Base-by-base conservation (phyloP, 2,329 filamentous ascomycete species). In the Talaromyces sp. region DNA sequence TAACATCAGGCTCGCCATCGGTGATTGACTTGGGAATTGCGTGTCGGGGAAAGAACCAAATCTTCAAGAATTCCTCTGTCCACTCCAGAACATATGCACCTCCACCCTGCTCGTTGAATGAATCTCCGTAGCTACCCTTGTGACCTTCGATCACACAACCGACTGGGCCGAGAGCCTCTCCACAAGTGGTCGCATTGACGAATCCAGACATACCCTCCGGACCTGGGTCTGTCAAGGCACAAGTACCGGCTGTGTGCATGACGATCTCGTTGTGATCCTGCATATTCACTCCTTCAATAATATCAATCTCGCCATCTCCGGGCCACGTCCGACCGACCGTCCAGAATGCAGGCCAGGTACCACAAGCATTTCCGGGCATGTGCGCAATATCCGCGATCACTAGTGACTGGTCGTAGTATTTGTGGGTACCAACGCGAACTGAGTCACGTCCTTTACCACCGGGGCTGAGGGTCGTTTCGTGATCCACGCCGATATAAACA, bases 341-440 rank as follows among this genome's bases (percentile, higher is more conserved):
- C 77, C 77, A 79, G 53, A 77, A 78, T 7, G 77, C 77, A 2
- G 80, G 79, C 80, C 80, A 82, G 27, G 73, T 77, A 42, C 76
- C 80, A 52, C 80, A 82, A 40, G 73, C 70, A 40, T 70, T 70
- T 10, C 70, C 72, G 2, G 78, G 78, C 70, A 79, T 77, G 57
- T 81, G 78, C 3, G 67, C 65, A 52, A 81, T 72, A 52, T 81
- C 78, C 30, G 75, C 70, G 47, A 81, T 71, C 47, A 80, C 71
- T 22, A 81, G 64, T 2, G 76, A 77, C 39, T 77, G 65, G 39
- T 77, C 73, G 52, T 75, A 80, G 44, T 69, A 68, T 44, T 77
- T 69, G 43, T 74, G 76, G 51, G 69, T 76, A 20, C 70, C 69
- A 27, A 80, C 74, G 11, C 78, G 75, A 33, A 79, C 74, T 33